Conservation (phyloP, 2,329 filamentous ascomycete genomes). For the Amauroascus verrucosus region DNA sequence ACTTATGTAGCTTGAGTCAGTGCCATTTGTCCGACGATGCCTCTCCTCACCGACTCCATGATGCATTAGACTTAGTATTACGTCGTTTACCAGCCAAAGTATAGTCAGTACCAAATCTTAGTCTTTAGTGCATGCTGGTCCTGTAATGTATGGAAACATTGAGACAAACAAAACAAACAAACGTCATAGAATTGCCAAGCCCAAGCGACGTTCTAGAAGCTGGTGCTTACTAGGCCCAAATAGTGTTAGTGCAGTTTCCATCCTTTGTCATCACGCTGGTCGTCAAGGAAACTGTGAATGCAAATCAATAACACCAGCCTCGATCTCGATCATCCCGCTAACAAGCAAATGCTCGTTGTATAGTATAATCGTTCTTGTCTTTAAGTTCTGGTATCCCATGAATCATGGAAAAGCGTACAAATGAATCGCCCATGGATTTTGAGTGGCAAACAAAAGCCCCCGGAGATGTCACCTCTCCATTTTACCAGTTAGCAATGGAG, state of each 20-base stretch:
- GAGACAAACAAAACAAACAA: background rate
- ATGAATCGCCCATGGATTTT: conserved; percentile 43
- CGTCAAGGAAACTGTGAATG: conserved; percentile 11
- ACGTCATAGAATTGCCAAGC: conserved; percentile 4
- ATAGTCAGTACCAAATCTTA: no score
- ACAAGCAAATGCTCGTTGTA: no score
- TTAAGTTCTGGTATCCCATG: no score
- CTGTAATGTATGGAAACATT: no score
- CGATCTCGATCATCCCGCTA: no score
- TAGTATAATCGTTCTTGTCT: no score
- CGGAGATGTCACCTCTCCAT: conserved; percentile 38
- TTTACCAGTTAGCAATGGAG: conserved; percentile 38
- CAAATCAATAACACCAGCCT: background rate
- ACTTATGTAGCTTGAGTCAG: no score
- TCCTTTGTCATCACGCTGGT: background rate
- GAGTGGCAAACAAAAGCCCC: conserved; percentile 39
- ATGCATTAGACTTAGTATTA: no score
- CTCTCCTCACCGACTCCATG: no score
- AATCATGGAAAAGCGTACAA: conserved; percentile 31
- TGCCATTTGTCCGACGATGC: no score
- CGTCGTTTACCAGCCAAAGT: no score
- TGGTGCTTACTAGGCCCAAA: background rate
- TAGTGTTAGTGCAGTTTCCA: background rate
- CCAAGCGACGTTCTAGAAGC: background rate
- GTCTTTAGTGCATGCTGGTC: no score